Percentiles rank a stretch among this genome's conserved stretches.
These are phyloP conservation scores for Verticillium klebahnii DNA, from an alignment of 2,329 filamentous ascomycete genomes.

Conservation along the genomic window DNA sequence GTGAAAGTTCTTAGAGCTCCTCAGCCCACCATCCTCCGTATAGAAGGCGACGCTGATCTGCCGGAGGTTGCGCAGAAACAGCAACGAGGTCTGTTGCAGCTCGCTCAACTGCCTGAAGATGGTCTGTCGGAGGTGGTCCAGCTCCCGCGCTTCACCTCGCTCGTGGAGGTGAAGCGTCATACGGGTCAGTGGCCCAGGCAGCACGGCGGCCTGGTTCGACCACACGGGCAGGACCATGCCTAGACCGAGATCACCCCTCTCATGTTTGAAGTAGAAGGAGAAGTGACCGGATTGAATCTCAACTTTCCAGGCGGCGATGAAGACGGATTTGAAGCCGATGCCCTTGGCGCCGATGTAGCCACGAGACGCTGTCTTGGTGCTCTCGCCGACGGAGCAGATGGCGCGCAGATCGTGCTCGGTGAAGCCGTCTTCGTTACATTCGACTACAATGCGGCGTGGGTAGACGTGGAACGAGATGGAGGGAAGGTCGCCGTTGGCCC, in stretches of 20 bases:
- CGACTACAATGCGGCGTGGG: constrained; percentile 32
- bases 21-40: constrained; percentile 11
- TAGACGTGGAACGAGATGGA: constrained; percentile 29
- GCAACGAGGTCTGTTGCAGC: constrained; percentile 30
- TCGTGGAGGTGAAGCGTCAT: constrained; percentile 33
- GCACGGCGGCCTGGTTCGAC: constrained; percentile 19
- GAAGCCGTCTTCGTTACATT: constrained; percentile 48
- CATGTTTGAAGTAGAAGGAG: constrained; percentile 38
- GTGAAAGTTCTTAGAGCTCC: constrained; percentile 4
- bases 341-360: constrained; percentile 47
- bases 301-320: constrained; percentile 39
- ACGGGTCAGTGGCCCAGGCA: constrained; percentile 20
- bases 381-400: constrained; percentile 39
- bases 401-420: constrained; percentile 33
- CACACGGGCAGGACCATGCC: constrained; percentile 46
- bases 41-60: constrained; percentile 25
- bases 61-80: constrained; percentile 37
- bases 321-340: constrained; percentile 48
- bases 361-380: constrained; percentile 35
- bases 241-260: constrained; percentile 35
- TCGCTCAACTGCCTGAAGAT: constrained; percentile 30
- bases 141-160: constrained; percentile 12
- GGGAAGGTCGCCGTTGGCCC: constrained; percentile 16
- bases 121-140: constrained; percentile 12
- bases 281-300: constrained; percentile 38